Percentiles rank a stretch among this genome's conserved stretches.
Conservation (phyloP, 2,329 filamentous ascomycete species). For the Emmonsia crescens region DNA sequence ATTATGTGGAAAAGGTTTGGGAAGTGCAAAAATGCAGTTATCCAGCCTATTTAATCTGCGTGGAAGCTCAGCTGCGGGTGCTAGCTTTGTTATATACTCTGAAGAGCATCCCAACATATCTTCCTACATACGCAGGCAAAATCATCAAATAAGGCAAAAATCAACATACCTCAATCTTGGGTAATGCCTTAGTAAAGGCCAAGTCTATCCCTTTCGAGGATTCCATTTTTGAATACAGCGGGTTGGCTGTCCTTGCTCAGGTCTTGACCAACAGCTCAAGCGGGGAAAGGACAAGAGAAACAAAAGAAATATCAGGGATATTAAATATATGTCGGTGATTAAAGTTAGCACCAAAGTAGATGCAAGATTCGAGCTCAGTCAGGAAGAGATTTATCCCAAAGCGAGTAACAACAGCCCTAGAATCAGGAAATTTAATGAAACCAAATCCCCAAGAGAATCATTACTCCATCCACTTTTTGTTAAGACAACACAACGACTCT, state of each 20-base stretch:
- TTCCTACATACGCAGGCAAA: not conserved
- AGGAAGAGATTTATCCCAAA: no score
- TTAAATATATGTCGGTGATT: no score
- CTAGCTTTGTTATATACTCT: not conserved
- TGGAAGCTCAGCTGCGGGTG: not conserved
- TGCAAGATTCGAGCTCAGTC: no score
- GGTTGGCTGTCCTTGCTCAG: not conserved
- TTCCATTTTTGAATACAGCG: conserved; percentile 15
- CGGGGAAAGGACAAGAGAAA: not conserved
- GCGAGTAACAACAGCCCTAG: no score
- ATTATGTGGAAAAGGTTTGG: not conserved
- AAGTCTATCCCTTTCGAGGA: conserved; percentile 19
- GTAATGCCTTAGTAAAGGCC: conserved; percentile 23
- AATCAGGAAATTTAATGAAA: no score
- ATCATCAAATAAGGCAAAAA: not conserved
- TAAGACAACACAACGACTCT: no score
- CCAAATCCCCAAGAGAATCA: no score
- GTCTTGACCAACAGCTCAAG: not conserved
- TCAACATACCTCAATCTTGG: conserved; percentile 28
- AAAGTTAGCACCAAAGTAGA: not conserved
- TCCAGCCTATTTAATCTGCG: not conserved
- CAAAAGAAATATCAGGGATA: not conserved
- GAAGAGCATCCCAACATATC: not conserved
- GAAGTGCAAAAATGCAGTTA: not conserved
- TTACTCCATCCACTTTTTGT: no score